Evolutionary conservation across 129 eudicot species (phyloP), one percentile per base, ranked within the genome.

Genomic region (Ambrosia trifida): DNA sequence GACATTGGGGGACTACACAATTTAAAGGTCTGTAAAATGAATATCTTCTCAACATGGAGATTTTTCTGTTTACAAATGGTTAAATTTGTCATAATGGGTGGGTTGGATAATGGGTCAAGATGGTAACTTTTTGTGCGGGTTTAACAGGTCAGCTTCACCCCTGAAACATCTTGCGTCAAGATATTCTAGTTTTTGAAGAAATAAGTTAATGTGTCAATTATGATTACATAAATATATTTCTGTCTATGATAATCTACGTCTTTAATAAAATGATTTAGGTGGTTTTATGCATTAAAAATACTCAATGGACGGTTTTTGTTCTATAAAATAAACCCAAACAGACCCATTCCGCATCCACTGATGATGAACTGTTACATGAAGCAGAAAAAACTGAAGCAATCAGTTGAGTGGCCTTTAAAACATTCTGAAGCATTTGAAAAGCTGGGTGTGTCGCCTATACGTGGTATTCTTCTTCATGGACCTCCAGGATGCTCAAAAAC

Each of bases 401-500:
- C 98, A 64, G 96, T 93, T 73, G 98, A 93, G 81, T 89, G 97
- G 98, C 98, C 98, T 61, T 78, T 89, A 41, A 89, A 85, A 76
- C 89, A 94, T 71, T 76, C 97, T 41, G 83, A 69, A 61, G 87
- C 90, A 14, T 94, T 94, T 79, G 19, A 81, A 62, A 87, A 93
- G 72, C 77, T 94, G 59, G 97, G 98, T 49, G 84, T 85, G 61
- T 74, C 87, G 32, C 98, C 97, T n/a, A 69, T 87, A 38, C 93
- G 96, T 41, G 98, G 98, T 11, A 84, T 94, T 61, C 98, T 94
- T 79, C 98, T 94, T 73, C 97, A 94, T 73, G 98, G 98, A 47
- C 98, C 98, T 56, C 98, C 98, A 24, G 98, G 98, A 33, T 93
- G 98, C 87, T 93, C 98, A 12, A 93, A 93, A 82, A 93, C 98